phyloP scores from a whole-genome alignment of 352 stramenopile species.

The Globisporangium iwayamae region DNA sequence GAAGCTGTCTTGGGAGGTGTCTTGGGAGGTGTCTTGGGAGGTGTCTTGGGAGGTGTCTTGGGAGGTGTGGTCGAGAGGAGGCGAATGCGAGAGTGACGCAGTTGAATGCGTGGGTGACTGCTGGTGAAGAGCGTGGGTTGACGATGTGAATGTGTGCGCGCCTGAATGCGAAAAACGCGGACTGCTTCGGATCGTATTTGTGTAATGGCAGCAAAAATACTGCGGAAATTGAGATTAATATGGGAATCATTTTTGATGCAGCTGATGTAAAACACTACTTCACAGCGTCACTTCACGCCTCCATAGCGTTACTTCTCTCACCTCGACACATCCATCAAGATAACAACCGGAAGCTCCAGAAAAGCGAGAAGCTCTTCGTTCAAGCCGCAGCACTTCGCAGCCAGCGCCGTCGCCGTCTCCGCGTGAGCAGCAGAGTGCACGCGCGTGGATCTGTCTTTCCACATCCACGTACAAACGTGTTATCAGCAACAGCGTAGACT shows the following conservation, averaged over 20 bases:
- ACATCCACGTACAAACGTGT: no score
- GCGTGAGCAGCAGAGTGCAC: background rate
- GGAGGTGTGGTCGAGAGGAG: background rate
- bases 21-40: no score
- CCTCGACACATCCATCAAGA: background rate
- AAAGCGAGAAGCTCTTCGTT: background rate
- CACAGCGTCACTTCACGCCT: background rate
- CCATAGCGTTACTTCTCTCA: background rate
- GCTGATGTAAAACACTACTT: background rate
- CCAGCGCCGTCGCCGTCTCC: background rate
- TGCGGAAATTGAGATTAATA: no score
- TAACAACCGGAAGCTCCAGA: background rate
- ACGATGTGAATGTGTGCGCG: background rate
- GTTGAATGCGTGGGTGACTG: background rate
- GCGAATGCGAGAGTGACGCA: slow-evolving; percentile 5
- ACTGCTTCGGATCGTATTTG: slow-evolving; percentile 1
- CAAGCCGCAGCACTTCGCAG: background rate
- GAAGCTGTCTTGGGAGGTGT: background rate
- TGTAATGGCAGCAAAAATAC: no score
- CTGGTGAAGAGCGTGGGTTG: background rate
- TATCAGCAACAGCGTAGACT: no score
- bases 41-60: background rate
- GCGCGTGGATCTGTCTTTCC: background rate
- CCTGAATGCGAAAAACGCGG: background rate
- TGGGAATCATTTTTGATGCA: no score